Base-by-base conservation (phyloP, 768 basidiomycete species). In the Suillus paluster region DNA sequence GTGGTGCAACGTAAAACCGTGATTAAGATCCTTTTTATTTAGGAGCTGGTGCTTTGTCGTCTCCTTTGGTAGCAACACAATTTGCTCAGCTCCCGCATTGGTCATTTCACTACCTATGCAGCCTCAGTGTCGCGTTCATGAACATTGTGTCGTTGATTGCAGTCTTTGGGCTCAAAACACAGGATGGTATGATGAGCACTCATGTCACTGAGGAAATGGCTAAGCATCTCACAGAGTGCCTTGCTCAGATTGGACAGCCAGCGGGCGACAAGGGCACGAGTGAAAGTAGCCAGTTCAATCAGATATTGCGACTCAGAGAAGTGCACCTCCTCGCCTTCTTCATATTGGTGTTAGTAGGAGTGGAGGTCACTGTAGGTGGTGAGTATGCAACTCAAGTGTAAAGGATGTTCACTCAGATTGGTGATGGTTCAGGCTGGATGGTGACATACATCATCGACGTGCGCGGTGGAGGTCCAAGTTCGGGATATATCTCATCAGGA, bases 111-210 rank as follows among this genome's bases (percentile, higher is more conserved):
- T 84, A 75, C 63, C 62, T 80, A 9, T 77, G 78, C 1, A 90
- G 91, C 0, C 76, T 94, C 0, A 89, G 85, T 2, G 69, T 95
- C n/a, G 85, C 90, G 0, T 57, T 86, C 1, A 64, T 79, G 44
- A 92, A 90, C 65, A 76, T 81, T 1, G 44, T 82, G 9, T 52
- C 83, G 3, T 74, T 94, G 2, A 58, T 81, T 4, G 57, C 69
- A 8, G 83, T 90, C 21, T 94, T 95, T 77, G 80, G 83, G 15
- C 75, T 89, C 60, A 86, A 85, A 70, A 81, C 77, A 0, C 88
- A 92, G 69, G 87, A 94, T 67, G 86, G 91, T 87, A 62, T 8
- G 70, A 59, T 15, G 30, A 14, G 53, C 11, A 38, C 64, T 60
- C 17, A 11, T 6, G 11, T 6, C n/a, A 44, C 50, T 45, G 39